Base-by-base conservation (phyloP, 768 basidiomycete species). In the Cyclocybe aegerita region DNA sequence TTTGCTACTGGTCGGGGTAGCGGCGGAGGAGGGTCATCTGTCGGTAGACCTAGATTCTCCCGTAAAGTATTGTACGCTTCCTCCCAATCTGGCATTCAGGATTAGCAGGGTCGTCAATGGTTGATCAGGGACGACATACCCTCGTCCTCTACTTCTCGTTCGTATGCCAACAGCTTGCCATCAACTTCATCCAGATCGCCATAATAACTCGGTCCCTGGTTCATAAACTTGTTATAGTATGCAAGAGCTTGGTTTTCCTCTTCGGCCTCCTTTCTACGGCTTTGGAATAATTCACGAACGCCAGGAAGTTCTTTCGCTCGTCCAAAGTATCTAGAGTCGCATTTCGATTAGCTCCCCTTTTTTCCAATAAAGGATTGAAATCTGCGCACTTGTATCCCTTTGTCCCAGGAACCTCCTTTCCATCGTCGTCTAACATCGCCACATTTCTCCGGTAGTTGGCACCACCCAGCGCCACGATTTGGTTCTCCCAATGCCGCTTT, bases 401-500 rank as follows among this genome's bases (percentile, higher is more conserved):
- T 7, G 94, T 97, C 2, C 94, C 94, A 0, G 94, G 95, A 0
- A 98, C 94, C 67, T 98, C 94, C 67, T 89, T 90, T 9, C 96
- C 95, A 60, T 96, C 94, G 52, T 93, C 93, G 63, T 96, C 93
- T 58, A 93, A 61, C 90, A 95, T 95, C 43, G 92, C 86, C 9
- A 94, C 90, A 64, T 93, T 97, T 45, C 96, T 76, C 60, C 92
- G 78, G 66, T 98, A 98, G 65, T 98, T 99, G 15, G 95, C 96
- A 55, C 96, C 96, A 40, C 95, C 95, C 1, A 98, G 74, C 5
- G 86, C 86, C n/a, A 98, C 88, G 44, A 98, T 97, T 66, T 97
- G 95, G 59, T 94, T 95, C 73, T 98, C 96, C 92, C 93, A 98
- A 68, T 98, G 95, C 38, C 88, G 71, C 67, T 98, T 98, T 71